These are phyloP conservation scores for Coemansia sp. DNA, from an alignment of 192 early-diverging fungal genomes.

Conservation along the genomic window DNA sequence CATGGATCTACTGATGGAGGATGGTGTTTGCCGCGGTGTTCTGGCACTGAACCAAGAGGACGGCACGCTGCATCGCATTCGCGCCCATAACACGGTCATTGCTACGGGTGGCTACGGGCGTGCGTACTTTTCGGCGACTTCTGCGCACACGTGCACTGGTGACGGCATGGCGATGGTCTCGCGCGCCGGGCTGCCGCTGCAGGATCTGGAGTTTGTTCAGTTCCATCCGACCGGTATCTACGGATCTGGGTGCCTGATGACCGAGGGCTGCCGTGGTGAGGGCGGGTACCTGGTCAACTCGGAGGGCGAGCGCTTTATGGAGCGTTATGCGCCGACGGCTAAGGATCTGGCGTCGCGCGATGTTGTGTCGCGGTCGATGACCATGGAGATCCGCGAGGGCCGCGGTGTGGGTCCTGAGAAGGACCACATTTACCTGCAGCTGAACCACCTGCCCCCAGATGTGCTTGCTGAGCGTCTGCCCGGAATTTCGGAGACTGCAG, in stretches of 20 bases:
- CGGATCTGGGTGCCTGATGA: constrained; percentile 96
- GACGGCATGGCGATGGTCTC: constrained; percentile 99
- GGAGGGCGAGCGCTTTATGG: constrained; percentile 98
- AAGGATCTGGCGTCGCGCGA: constrained; percentile 98
- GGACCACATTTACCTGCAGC: constrained; percentile 96
- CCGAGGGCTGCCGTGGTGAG: constrained; percentile 96
- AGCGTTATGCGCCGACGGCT: constrained; percentile 97
- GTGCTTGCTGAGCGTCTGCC: constrained; percentile 91
- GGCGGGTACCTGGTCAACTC: constrained; percentile 96
- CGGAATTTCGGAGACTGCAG: constrained; percentile 98
- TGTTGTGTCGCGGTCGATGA: constrained; percentile 98
- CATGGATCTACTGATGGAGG: constrained; percentile 97
- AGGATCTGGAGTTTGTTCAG: constrained; percentile 99
- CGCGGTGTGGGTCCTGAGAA: constrained; percentile 94
- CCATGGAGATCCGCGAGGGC: constrained; percentile 96
- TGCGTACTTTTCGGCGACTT: constrained; percentile 97
- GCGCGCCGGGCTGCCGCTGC: constrained; percentile 92
- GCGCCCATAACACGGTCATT: constrained; percentile 94
- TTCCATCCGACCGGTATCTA: constrained; percentile 99
- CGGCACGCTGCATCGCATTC: constrained; percentile 96
- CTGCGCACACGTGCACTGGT: constrained; percentile 98
- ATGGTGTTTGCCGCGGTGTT: constrained; percentile 94
- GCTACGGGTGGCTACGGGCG: constrained; percentile 99
- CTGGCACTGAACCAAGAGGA: constrained; percentile 98
- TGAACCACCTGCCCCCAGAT: constrained; percentile 90